Evolutionary conservation across 1,284 basidiomycete species (phyloP).

Genomic region (Stygiomarasmius scandens): DNA sequence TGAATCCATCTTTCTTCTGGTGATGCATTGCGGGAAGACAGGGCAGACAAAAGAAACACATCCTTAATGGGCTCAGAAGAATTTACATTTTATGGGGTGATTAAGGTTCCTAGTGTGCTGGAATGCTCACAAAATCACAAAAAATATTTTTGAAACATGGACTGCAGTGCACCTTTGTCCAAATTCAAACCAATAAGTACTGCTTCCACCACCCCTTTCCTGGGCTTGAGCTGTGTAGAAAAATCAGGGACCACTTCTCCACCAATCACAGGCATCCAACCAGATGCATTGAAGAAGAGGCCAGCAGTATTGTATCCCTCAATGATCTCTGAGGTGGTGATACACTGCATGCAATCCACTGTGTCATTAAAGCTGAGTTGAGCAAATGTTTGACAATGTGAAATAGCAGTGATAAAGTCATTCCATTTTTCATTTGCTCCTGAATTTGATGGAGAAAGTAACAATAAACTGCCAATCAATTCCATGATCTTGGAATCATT

Average conservation of each 20-base stretch:
- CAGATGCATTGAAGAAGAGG: conserved; percentile 32
- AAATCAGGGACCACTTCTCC: conserved; percentile 47
- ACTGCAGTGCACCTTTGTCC: conserved; percentile 43
- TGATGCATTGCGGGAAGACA: conserved; percentile 31
- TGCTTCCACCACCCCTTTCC: conserved; percentile 36
- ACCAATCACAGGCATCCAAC: conserved; percentile 38
- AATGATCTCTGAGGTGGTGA: conserved; percentile 39
- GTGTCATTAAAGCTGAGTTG: conserved; percentile 33
- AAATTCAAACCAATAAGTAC: conserved; percentile 50
- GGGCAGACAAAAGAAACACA: conserved; percentile 25
- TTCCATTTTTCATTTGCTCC: conserved; percentile 39
- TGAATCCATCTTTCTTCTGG: conserved; percentile 10
- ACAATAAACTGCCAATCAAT: conserved; percentile 37
- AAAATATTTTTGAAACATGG: too few relatives aligned
- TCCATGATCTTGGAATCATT: conserved; percentile 45
- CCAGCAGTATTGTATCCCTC: conserved; percentile 30
- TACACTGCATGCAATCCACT: conserved; percentile 42
- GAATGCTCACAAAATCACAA: background rate
- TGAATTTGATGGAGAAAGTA: conserved; percentile 32
- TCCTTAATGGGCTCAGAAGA: conserved; percentile 4
- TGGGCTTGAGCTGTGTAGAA: conserved; percentile 37
- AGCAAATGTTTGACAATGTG: conserved; percentile 36
- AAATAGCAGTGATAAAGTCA: conserved; percentile 41
- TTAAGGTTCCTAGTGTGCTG: conserved; percentile 44
- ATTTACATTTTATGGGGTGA: conserved; percentile 33